Evolutionary conservation across 768 basidiomycete species (phyloP).

Genomic region (Asterophora lycoperdoides): DNA sequence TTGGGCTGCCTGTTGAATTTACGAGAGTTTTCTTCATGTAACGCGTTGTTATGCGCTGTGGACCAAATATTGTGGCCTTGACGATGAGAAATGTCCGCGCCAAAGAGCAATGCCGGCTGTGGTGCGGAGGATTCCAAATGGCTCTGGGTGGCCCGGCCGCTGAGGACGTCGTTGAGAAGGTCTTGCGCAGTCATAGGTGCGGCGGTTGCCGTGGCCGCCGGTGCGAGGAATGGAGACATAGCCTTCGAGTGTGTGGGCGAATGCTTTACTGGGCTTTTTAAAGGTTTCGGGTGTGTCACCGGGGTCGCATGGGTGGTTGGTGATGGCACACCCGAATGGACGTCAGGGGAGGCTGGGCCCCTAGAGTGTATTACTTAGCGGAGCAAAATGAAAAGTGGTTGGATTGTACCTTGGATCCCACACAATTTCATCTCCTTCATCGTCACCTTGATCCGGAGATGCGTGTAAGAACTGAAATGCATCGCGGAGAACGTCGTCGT

Average conservation of each 20-base stretch:
- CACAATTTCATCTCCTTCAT: constrained; percentile 73
- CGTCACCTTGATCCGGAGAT: constrained; percentile 51
- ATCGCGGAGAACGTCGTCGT: constrained; percentile 77
- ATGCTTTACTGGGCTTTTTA: constrained; percentile 28
- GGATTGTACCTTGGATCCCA: constrained; percentile 58
- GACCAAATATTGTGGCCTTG: constrained; percentile 65
- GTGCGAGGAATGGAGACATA: constrained; percentile 16
- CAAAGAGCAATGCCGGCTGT: constrained; percentile 47
- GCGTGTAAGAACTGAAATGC: constrained; percentile 52
- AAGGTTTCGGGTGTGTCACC: constrained; percentile 29
- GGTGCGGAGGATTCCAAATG: constrained; percentile 29
- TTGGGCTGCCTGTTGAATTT: constrained; percentile 31
- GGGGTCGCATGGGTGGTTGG: constrained; percentile 31
- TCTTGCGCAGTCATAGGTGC: constrained; percentile 61
- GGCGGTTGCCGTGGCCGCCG: constrained; percentile 21
- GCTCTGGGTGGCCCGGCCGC: constrained; percentile 22
- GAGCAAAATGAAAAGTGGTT: not conserved
- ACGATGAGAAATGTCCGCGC: constrained; percentile 41
- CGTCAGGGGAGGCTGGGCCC: constrained; percentile 24
- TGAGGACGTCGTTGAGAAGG: constrained; percentile 54
- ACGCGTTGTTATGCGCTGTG: constrained; percentile 44
- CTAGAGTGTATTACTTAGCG: constrained; percentile 13
- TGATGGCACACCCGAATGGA: constrained; percentile 27
- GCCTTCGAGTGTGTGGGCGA: constrained; percentile 29
- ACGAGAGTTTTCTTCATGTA: constrained; percentile 43